Base-by-base conservation (phyloP, 192 early-diverging fungal species). In the Backusella westeae region DNA sequence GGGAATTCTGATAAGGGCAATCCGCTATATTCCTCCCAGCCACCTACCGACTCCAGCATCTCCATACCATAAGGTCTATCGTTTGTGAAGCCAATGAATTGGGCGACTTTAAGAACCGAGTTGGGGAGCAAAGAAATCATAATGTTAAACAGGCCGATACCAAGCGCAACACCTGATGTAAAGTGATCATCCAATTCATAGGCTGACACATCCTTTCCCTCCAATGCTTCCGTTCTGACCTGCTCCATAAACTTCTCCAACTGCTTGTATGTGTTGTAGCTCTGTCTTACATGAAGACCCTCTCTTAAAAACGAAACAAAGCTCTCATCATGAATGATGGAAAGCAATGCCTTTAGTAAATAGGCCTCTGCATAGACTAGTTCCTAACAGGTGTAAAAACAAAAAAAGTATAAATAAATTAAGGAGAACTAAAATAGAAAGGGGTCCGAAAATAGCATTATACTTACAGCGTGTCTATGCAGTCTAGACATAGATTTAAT, bases 31-130 rank as follows among this genome's bases (percentile, higher is more conserved):
- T 73, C 77, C 36, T 86, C 86, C 93, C 93, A 97, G 21, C 89
- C 91, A 32, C 91, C 92, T 21, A 91, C 90, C 15, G 92, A 80
- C 49, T 88, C 89, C 21, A 96, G 86, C 44, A 93, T 79, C 69
- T 87, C 89, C 35, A 97, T 86, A 19, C 91, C 96, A 73, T 91
- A 89, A 14, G 85, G 85, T 21, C 95, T 88, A 79, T 97, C 90
- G 1, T 91, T 91, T 10, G 88, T 80, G 78, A 96, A 97, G 0
- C 96, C 96, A 19, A 96, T 91, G 34, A 96, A 81, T 76, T 97
- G 94, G 34, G 95, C 88, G 26, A 97, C 83, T 44, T 91, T 87
- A 56, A 96, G 78, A 12, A 94, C 84, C 65, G 85, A 86, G 0
- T 84, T 77, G 1, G 96, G 96, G 52, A 97, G 71, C 73, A 95